Evolutionary conservation across 768 basidiomycete genomes (phyloP).

Genomic region (Gymnopilus junonius): DNA sequence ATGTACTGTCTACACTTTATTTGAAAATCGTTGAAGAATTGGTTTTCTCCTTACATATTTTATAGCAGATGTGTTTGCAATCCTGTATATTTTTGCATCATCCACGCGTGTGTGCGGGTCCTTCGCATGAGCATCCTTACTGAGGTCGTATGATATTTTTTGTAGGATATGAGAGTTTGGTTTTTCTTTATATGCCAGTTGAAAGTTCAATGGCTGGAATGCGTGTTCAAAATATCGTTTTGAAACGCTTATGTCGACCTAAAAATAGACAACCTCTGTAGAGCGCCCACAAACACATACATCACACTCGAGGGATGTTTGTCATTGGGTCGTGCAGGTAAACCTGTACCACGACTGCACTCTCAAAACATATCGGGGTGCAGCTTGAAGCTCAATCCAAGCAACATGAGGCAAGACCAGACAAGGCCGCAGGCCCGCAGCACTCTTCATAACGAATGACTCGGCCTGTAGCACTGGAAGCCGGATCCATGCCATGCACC

Average conservation of each 20-base stretch:
- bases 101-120: background rate
- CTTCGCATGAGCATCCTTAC: background rate
- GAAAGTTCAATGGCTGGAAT: background rate
- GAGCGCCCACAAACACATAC: constrained; percentile 1
- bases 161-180: background rate
- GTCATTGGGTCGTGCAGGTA: background rate
- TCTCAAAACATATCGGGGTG: too few species aligned
- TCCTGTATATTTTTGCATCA: background rate
- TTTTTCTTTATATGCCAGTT: background rate
- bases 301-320: background rate
- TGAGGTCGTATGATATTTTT: background rate
- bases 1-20: background rate
- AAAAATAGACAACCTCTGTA: background rate
- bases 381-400: too few species aligned
- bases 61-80: background rate
- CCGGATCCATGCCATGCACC: too few species aligned
- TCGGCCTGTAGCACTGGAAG: too few species aligned
- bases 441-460: too few species aligned
- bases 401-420: too few species aligned
- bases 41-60: background rate
- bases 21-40: background rate
- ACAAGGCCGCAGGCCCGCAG: too few species aligned
- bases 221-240: background rate
- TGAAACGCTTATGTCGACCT: too few species aligned
- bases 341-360: background rate